Evolutionary conservation across 768 basidiomycete genomes (phyloP), one percentile per base, ranked within the genome.

Genomic region (Rhodotorula graminis): DNA sequence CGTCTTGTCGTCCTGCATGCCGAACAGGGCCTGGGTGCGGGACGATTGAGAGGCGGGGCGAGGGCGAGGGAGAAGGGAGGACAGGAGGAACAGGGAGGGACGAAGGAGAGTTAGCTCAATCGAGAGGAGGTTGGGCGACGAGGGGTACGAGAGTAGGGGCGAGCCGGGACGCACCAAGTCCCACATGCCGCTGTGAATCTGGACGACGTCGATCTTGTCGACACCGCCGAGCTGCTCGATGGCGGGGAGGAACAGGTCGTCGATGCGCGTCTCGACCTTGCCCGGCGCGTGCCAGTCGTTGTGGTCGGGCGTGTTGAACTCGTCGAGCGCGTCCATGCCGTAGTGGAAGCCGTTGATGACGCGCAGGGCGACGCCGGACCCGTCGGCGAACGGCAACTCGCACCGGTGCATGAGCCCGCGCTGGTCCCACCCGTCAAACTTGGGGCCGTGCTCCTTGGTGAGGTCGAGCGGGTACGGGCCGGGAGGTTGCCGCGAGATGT

Each of bases 321-420:
- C 74, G 63, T 76, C 74, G 23, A 76, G 58, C 44, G 65, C 74
- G 56, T 76, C 74, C 74, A 76, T 76, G 14, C 74, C 74, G 60
- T 76, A 76, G 31, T 70, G 69, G 44, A 76, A 76, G 33, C 74
- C 74, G 31, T 76, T 76, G 19, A 76, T 25, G 47, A 76, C 47
- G n/a, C 74, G 42, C 58, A 76, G 46, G 15, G 74, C 74, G 27
- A 64, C 37, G 16, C 69, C 69, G 33, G 29, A 53, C 14, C 60
- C 50, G 56, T 60, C 65, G 6, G 56, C 64, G 50, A 65, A 67
- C 1, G 74, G 74, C 29, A 76, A 47, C 65, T 76, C 74, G 44
- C 74, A 76, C 15, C 50, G 56, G 61, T 76, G 74, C 58, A 72
- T 67, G 25, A 76, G 47, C 6, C 74, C 74, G 3, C 74, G 60